Evolutionary conservation across 2,329 filamentous ascomycete species (phyloP), one percentile per base, ranked within the genome.

Genomic region (Penicillium psychrosexuale): DNA sequence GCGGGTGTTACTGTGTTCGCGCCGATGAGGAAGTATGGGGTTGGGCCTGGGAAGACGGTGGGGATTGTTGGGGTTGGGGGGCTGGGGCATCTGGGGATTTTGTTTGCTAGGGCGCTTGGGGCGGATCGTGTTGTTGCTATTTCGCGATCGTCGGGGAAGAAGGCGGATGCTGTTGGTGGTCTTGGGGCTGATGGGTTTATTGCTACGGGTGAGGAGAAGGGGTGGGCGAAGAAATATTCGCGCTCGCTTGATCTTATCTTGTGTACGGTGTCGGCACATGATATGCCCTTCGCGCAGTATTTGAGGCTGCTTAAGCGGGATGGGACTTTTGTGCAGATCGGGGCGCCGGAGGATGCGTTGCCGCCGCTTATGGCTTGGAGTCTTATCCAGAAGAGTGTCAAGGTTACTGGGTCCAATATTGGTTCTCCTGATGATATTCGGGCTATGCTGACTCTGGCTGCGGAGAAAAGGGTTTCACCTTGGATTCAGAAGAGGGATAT

Each of bases 1-100:
- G 90, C 85, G 1, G 90, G 90, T 1, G 80, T 93, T 49, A 94
- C 90, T 0, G 82, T 87, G 0, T 94, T 83, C 68, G 82, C 82
- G 5, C 89, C 90, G 0, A 73, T 94, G 15, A 80, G 81, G 47
- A 80, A 86, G 28, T 84, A 88, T 34, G 84, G 83, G 1, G 80
- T 84, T 33, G 89, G 89, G 0, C 85, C 86, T 0, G 89, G 88
- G 5, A 89, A 88, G 70, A 79, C 74, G 4, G 86, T 93, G 0
- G 89, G 84, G 0, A 82, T 93, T 50, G 77, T 90, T 12, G 88
- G 89, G 7, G 78, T 92, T 12, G 89, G 89, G 7, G 88, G 89
- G 0, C 73, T 91, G 0, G 88, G 89, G 0, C 88, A 93, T 68
- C 84, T 91, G 60, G 89, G 83, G 0, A 69, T 93, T 13, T 77